Conservation (phyloP, 306 rosid genomes). For the Mimosa pudica region DNA sequence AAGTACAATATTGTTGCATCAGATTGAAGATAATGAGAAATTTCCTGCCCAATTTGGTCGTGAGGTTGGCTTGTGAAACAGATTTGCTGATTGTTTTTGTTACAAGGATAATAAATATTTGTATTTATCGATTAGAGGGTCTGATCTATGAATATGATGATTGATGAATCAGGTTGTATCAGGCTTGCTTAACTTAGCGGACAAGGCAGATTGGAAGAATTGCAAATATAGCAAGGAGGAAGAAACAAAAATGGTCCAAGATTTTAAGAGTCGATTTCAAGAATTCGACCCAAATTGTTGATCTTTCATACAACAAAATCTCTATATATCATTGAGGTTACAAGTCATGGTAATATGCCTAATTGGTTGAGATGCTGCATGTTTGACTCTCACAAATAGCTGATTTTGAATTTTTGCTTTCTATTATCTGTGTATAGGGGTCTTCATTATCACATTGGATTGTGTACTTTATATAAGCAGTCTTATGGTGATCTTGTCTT, state of each 20-base stretch:
- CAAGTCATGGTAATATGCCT: constrained; percentile 12
- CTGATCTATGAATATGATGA: constrained; percentile 40
- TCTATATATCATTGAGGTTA: constrained; percentile 29
- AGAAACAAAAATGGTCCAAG: constrained; percentile 68
- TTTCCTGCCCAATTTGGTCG: constrained; percentile 97
- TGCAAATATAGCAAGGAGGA: constrained; percentile 72
- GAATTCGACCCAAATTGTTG: constrained; percentile 80
- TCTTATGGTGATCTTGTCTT: constrained; percentile 34
- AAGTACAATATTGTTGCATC: constrained; percentile 65
- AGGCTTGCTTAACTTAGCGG: constrained; percentile 89
- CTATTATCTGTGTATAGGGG: constrained; percentile 29
- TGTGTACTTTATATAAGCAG: constrained; percentile 10
- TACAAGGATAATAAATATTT: constrained; percentile 10
- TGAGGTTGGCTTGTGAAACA: constrained; percentile 61
- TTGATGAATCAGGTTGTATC: constrained; percentile 80
- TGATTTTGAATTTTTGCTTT: constrained; percentile 10
- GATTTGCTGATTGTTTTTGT: constrained; percentile 7
- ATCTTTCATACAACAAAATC: constrained; percentile 26
- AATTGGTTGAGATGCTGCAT: constrained; percentile 29
- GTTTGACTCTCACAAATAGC: constrained; percentile 19
- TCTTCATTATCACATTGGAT: constrained; percentile 7
- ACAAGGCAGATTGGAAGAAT: constrained; percentile 90
- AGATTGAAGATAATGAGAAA: constrained; percentile 66
- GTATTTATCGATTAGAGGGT: constrained; percentile 9
- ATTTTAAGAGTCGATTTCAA: constrained; percentile 72